A percentile compares a stretch with the other conserved stretches of the same genome.
These are phyloP conservation scores for Solanum peruvianum DNA, from an alignment of 257 asterid species.

Conservation along the genomic window DNA sequence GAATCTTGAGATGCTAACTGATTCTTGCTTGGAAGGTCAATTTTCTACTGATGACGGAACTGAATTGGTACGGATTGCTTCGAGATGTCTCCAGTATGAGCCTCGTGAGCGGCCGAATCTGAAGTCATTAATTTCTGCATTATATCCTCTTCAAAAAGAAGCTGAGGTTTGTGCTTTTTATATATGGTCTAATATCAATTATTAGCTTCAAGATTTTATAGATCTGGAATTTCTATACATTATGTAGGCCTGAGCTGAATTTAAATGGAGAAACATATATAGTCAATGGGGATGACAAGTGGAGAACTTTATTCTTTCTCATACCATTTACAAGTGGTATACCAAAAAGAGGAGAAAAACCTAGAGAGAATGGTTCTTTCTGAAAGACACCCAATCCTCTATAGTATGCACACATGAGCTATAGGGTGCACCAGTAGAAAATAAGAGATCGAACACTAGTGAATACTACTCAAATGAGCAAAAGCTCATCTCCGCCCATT, in stretches of 20 bases:
- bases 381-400: background rate
- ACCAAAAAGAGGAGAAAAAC: background rate
- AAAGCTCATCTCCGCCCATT: background rate
- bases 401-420: background rate
- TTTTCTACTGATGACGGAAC: conserved; percentile 76
- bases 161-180: conserved; percentile 42
- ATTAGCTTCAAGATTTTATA: background rate
- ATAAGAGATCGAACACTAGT: background rate
- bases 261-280: background rate
- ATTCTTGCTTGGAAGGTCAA: conserved; percentile 82
- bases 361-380: background rate
- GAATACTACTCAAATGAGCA: background rate
- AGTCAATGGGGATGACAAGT: background rate
- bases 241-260: background rate
- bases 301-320: background rate
- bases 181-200: background rate
- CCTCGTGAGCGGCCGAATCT: conserved; percentile 85
- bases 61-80: conserved; percentile 78
- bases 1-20: conserved; percentile 38
- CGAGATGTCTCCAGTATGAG: conserved; percentile 91
- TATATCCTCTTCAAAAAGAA: conserved; percentile 71
- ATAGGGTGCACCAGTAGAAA: background rate
- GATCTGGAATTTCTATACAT: background rate
- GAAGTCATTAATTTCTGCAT: conserved; percentile 50
- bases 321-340: background rate